phyloP scores from a whole-genome alignment of 2,329 filamentous ascomycete genomes.

The Zymoseptoria passerinii region DNA sequence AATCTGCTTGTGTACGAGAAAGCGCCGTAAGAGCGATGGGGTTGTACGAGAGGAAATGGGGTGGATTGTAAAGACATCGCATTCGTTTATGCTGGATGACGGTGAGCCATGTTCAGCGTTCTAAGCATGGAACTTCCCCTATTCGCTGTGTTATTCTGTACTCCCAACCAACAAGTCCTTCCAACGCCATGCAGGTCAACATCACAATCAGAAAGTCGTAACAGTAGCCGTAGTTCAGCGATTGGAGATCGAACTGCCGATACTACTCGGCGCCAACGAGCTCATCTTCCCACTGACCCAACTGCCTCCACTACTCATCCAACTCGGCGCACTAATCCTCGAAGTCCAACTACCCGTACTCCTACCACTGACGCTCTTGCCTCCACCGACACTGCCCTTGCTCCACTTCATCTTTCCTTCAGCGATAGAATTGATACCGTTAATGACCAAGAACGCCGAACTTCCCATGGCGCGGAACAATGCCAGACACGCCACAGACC shows the following conservation, averaged over 20 bases:
- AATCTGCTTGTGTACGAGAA: slow-evolving; percentile 7
- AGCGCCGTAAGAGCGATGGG: background rate
- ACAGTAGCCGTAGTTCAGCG: background rate
- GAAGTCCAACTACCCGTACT: slow-evolving; percentile 29
- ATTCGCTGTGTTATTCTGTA: background rate
- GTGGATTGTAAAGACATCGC: background rate
- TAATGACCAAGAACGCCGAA: slow-evolving; percentile 73
- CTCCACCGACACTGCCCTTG: slow-evolving; percentile 10
- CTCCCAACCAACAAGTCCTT: background rate
- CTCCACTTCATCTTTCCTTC: slow-evolving; percentile 68
- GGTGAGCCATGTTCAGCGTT: background rate
- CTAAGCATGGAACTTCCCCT: background rate
- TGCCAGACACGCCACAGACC: slow-evolving; percentile 78
- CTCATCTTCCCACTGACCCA: slow-evolving; percentile 32
- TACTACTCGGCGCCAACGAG: slow-evolving; percentile 25
- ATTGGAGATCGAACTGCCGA: slow-evolving; percentile 20
- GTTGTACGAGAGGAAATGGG: background rate
- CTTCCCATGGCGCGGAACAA: slow-evolving; percentile 80
- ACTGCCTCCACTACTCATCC: slow-evolving; percentile 29
- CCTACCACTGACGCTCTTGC: slow-evolving; percentile 23
- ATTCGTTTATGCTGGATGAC: background rate
- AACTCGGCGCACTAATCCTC: slow-evolving; percentile 32
- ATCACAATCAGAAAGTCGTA: background rate
- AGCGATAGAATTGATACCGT: slow-evolving; percentile 72
- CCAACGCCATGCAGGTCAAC: background rate